Conservation (phyloP, 441 rosid species). For the Eutrema salsugineum region DNA sequence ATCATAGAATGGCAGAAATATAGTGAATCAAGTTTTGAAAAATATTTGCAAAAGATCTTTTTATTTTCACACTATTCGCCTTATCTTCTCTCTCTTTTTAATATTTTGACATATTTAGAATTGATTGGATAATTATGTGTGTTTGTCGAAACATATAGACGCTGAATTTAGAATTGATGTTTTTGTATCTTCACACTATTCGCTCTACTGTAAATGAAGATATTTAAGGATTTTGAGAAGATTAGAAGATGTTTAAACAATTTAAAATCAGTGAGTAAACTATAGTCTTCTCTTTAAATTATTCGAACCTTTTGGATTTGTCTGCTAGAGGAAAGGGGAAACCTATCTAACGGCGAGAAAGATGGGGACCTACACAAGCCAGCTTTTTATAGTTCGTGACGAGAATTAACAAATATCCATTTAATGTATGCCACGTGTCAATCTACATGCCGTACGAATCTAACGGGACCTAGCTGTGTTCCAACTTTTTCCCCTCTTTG, state of each 20-base stretch:
- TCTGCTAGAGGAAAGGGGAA: background rate
- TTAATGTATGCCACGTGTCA: background rate
- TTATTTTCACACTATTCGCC: too few species aligned
- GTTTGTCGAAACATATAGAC: too few species aligned
- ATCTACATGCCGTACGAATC: background rate
- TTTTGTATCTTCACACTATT: too few species aligned
- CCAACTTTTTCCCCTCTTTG: background rate
- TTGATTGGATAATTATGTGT: too few species aligned
- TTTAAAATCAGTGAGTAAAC: background rate
- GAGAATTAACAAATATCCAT: background rate
- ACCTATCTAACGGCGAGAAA: background rate
- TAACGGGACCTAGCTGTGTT: conserved; percentile 19
- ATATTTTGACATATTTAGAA: too few species aligned
- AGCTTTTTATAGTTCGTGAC: conserved; percentile 8
- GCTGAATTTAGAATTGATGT: too few species aligned
- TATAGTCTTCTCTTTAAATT: background rate
- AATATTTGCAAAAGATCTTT: too few species aligned
- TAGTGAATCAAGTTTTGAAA: too few species aligned
- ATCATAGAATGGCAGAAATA: too few species aligned
- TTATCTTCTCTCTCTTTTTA: too few species aligned
- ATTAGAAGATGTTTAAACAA: background rate
- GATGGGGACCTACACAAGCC: conserved; percentile 9
- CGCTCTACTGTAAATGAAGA: background rate
- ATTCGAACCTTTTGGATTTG: conserved; percentile 6
- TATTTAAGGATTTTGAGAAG: background rate